These are phyloP conservation scores for Wickerhamiella shivajii DNA, from an alignment of 805 yeast species.

Conservation along the genomic window DNA sequence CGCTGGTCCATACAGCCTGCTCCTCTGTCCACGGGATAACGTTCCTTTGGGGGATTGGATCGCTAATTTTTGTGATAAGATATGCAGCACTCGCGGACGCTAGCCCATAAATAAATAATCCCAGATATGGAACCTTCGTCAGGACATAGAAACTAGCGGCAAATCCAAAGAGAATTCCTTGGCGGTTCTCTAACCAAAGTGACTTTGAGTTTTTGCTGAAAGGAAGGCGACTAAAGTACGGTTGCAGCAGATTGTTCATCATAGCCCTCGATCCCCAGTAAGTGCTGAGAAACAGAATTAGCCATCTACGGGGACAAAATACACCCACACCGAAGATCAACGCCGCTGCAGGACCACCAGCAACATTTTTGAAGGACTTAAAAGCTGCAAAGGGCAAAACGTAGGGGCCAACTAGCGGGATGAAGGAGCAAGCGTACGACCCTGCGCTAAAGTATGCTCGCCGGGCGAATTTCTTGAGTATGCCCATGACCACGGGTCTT, in stretches of 20 bases:
- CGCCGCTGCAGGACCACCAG: conserved; percentile 35
- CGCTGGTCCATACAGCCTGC: conserved; percentile 22
- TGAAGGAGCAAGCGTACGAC: conserved; percentile 25
- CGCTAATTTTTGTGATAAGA: conserved; percentile 38
- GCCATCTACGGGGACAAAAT: conserved; percentile 26
- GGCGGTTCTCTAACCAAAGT: conserved; percentile 39
- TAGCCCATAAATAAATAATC: conserved; percentile 35
- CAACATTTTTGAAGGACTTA: conserved; percentile 29
- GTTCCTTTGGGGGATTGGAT: conserved; percentile 27
- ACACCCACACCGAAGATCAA: conserved; percentile 26
- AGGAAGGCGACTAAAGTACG: conserved; percentile 36
- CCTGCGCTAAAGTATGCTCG: conserved; percentile 1
- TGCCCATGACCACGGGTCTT: neutral
- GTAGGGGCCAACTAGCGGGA: conserved; percentile 32
- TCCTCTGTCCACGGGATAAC: conserved; percentile 21
- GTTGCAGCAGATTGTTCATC: conserved; percentile 33
- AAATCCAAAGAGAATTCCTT: conserved; percentile 43
- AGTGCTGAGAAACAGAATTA: conserved; percentile 28
- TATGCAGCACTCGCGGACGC: conserved; percentile 42
- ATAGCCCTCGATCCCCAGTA: conserved; percentile 35
- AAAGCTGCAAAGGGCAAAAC: conserved; percentile 32
- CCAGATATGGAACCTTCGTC: conserved; percentile 32
- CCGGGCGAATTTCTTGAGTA: conserved; percentile 1
- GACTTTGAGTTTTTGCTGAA: conserved; percentile 29
- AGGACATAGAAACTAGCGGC: conserved; percentile 34